Evolutionary conservation across 2,329 filamentous ascomycete species (phyloP).

Genomic region (Fusarium sp.): DNA sequence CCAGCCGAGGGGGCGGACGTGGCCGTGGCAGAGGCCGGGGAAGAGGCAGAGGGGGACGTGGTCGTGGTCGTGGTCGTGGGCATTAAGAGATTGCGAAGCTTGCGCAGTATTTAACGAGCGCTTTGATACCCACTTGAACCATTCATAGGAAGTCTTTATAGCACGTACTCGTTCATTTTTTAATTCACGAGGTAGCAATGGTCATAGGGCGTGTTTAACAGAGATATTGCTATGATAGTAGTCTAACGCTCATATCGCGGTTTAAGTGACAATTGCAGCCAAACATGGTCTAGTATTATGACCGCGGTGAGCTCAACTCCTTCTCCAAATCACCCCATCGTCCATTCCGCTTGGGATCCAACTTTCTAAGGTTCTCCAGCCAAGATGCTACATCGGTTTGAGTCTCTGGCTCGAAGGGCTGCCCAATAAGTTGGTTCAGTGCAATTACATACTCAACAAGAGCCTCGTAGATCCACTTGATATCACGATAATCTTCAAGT

Average conservation of each 20-base stretch:
- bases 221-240: neutral
- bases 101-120: constrained; percentile 11
- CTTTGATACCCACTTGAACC: constrained; percentile 15
- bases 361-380: constrained; percentile 73
- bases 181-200: neutral
- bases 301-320: constrained; percentile 47
- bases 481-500: constrained; percentile 68
- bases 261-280: neutral
- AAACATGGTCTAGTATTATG: neutral
- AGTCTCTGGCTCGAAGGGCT: constrained; percentile 56
- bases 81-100: neutral
- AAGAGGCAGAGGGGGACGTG: constrained; percentile 27
- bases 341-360: constrained; percentile 81
- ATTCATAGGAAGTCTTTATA: constrained; percentile 2
- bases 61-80: constrained; percentile 33
- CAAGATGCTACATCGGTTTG: constrained; percentile 64
- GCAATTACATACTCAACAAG: constrained; percentile 79
- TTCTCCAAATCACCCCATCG: constrained; percentile 80
- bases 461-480: constrained; percentile 91
- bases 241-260: neutral
- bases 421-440: constrained; percentile 66
- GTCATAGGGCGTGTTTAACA: neutral
- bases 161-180: constrained; percentile 7
- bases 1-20: constrained; percentile 44
- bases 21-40: constrained; percentile 38